Conservation (phyloP, 441 rosid genomes). For the Populus hybrid region DNA sequence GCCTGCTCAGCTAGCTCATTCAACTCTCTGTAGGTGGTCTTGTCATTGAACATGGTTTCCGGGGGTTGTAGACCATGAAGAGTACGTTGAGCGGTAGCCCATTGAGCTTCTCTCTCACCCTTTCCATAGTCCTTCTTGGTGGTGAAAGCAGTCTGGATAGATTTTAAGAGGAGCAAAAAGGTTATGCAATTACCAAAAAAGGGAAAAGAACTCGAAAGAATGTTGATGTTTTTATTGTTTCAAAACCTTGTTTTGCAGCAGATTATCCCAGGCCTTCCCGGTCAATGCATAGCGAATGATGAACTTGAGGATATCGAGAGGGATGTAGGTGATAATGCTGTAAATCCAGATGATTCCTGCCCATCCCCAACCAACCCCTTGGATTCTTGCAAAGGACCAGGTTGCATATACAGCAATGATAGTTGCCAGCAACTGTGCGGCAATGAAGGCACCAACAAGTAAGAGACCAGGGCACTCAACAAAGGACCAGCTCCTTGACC, state of each 20-base stretch:
- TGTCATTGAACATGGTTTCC: conserved; percentile 38
- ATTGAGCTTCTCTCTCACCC: conserved; percentile 86
- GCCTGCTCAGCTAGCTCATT: conserved; percentile 86
- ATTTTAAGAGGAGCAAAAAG: not conserved
- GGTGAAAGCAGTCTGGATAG: conserved; percentile 66
- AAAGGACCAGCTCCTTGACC: conserved; percentile 89
- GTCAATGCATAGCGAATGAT: conserved; percentile 60
- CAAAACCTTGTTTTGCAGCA: conserved; percentile 56
- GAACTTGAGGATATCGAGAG: conserved; percentile 86
- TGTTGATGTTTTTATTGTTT: not conserved
- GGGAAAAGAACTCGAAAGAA: not conserved
- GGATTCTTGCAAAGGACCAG: conserved; percentile 76
- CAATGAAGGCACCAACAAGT: conserved; percentile 60
- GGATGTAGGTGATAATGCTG: conserved; percentile 66
- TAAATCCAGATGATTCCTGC: conserved; percentile 78
- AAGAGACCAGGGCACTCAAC: conserved; percentile 70
- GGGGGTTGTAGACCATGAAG: conserved; percentile 63
- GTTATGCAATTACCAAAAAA: not conserved
- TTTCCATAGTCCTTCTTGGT: conserved; percentile 77
- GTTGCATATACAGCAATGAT: conserved; percentile 67
- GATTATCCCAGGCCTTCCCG: conserved; percentile 76
- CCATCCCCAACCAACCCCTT: conserved; percentile 96
- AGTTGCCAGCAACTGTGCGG: conserved; percentile 89
- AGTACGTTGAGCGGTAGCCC: conserved; percentile 85
- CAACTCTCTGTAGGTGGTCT: conserved; percentile 38